Evolutionary conservation across 768 basidiomycete species (phyloP).

Genomic region (Boletus sp.): DNA sequence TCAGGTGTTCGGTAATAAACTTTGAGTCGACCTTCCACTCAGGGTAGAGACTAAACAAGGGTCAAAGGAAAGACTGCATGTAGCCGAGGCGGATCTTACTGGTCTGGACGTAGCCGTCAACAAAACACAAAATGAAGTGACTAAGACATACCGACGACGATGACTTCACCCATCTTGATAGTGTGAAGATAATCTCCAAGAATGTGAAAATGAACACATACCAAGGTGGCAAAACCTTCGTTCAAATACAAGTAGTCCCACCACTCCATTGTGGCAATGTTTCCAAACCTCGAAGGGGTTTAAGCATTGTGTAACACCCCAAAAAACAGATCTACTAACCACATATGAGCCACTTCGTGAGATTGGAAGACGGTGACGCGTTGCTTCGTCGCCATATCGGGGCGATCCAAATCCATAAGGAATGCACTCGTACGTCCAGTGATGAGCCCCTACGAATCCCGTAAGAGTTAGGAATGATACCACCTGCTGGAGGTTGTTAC

Average conservation of each 20-base stretch:
- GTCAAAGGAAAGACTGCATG: background rate
- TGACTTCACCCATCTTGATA: slow-evolving; percentile 79
- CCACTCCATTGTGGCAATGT: slow-evolving; percentile 93
- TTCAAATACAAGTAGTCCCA: slow-evolving; percentile 84
- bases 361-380: slow-evolving; percentile 72
- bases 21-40: slow-evolving; percentile 82
- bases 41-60: slow-evolving; percentile 58
- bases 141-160: slow-evolving; percentile 59
- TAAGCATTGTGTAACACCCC: background rate
- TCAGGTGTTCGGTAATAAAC: slow-evolving; percentile 78
- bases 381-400: slow-evolving; percentile 72
- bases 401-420: slow-evolving; percentile 72
- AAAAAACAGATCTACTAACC: slow-evolving; percentile 37
- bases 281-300: slow-evolving; percentile 64
- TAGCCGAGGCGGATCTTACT: slow-evolving; percentile 35
- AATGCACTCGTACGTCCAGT: slow-evolving; percentile 83
- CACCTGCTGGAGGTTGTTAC: slow-evolving; percentile 22
- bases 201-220: slow-evolving; percentile 31
- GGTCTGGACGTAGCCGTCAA: slow-evolving; percentile 41
- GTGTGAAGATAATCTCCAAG: background rate
- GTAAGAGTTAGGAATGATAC: slow-evolving; percentile 3
- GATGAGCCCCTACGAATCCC: slow-evolving; percentile 64
- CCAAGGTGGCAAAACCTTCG: slow-evolving; percentile 88
- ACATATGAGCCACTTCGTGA: slow-evolving; percentile 87
- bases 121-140: background rate